Evolutionary conservation across 306 rosid genomes (phyloP).

Genomic region (Quercus cerris): DNA sequence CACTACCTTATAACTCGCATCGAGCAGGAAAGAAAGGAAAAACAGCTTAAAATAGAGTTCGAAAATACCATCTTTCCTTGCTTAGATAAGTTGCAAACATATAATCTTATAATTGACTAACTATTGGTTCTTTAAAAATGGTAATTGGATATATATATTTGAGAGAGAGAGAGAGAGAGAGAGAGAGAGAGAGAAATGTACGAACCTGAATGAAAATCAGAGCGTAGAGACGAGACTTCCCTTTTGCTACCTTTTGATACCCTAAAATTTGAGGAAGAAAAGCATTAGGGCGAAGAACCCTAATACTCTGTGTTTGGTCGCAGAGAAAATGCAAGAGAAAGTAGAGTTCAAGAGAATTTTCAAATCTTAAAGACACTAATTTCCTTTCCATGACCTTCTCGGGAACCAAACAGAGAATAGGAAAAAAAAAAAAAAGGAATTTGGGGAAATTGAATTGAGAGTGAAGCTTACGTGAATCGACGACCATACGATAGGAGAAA

Average conservation of each 20-base stretch:
- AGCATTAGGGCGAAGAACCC: background rate
- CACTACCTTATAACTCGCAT: background rate
- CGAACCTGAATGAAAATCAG: slow-evolving; percentile 57
- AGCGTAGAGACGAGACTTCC: slow-evolving; percentile 47
- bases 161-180: background rate
- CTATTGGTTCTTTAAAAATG: background rate
- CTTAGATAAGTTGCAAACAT: no score
- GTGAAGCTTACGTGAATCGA: slow-evolving; percentile 73
- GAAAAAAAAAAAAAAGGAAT: background rate
- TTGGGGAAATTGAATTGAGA: background rate
- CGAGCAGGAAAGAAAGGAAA: background rate
- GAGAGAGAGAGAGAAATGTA: background rate
- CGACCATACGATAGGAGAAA: slow-evolving; percentile 82
- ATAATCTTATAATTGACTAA: no score
- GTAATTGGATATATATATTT: background rate
- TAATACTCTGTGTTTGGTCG: background rate
- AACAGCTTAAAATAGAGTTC: background rate
- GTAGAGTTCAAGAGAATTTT: background rate
- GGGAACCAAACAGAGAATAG: background rate
- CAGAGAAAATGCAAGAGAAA: background rate
- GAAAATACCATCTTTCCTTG: no score
- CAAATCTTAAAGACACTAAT: background rate
- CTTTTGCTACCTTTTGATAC: slow-evolving; percentile 81
- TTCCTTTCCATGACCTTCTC: background rate
- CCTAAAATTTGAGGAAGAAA: slow-evolving; percentile 34